Evolutionary conservation across 2,329 filamentous ascomycete species (phyloP), one percentile per base, ranked within the genome.

Genomic region (Colletotrichum siamense): DNA sequence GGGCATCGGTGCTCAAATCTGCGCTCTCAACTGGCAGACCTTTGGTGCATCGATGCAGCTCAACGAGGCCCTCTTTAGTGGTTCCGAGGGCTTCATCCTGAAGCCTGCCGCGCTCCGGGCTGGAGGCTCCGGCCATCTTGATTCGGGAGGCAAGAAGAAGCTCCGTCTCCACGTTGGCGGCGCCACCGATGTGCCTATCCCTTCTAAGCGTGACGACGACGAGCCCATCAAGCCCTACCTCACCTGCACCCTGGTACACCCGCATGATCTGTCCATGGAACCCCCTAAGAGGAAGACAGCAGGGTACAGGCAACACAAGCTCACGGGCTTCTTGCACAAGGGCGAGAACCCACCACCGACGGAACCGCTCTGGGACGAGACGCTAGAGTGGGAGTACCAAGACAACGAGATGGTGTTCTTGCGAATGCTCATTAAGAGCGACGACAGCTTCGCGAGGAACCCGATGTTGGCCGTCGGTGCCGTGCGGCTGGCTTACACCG

Each of bases 1-100:
- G 93, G 91, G 88, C 8, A 82, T 94, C 6, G 93, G 93, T 2
- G 92, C 92, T 4, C 93, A 94, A 79, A 92, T 94, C 63, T 94
- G 92, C 81, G 93, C 93, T 5, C 86, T 94, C 69, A 94, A 94
- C 83, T 93, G 92, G 91, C 93, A 94, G 80, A 93, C 89, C 0
- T 94, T 94, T 78, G 92, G 91, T 39, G 89, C 89, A 8, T 89
- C 89, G 80, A 92, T 93, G 85, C 93, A 94, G 82, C 86, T 94
- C 78, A 94, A 94, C 81, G 92, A 94, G 79, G 93, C 92, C 0
- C 85, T 94, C 1, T 94, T 94, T 82, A 88, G 87, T 63, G 92
- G 92, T 15, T 91, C 92, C 0, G 91, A 91, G 32, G 93, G 93
- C 9, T 94, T 91, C 79, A 89, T 94, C 1, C 85, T 94, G 26